Evolutionary conservation across 1,284 basidiomycete genomes (phyloP), one percentile per base, ranked within the genome.

Genomic region (Sanghuangporus sanghuang): DNA sequence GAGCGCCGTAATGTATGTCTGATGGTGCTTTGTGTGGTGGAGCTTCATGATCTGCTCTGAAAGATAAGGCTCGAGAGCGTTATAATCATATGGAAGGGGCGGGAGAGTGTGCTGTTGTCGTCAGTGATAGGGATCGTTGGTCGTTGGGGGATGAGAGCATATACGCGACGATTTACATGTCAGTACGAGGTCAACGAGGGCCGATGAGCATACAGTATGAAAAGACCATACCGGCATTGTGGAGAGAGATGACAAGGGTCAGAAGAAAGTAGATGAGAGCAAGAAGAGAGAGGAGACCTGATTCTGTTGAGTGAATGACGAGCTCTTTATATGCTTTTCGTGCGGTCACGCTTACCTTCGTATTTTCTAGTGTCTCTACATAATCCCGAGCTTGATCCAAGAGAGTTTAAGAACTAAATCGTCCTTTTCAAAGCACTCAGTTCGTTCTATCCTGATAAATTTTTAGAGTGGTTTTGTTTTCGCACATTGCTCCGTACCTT

Each of bases 21-120:
- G 89, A 73, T 95, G 93, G 74, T 95, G 93, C 80, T 93, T 94
- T 59, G 79, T 84, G 79, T 95, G 93, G 78, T 95, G 93, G 57
- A 95, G 86, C 69, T 76, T 79, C 90, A 93, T 93, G 74, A 92
- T 92, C 77, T 93, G 80, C 71, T 81, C 75, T 32, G 85, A 89
- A 79, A 95, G 94, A 76, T 86, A 85, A 48, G 93, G 93, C 81
- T 95, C 92, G 72, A 95, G 90, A 59, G 85, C 87, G 81, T 96
- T 81, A 79, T 97, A 96, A 42, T 79, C 76, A 76, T 97, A 98
- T 35, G 92, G 90, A 57, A 97, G 89, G 69, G 85, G 76, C 46
- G 94, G 95, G 53, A 96, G 86, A 4, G 59, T 58, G 54, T 60
- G 53, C 63, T 64, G 39, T 42, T 12, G 27, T n/a, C 21, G 48